Percentiles rank a stretch among this genome's conserved stretches.
Evolutionary conservation across 176 grass and related monocot species (phyloP).

Genomic region (Elaeis guineensis): DNA sequence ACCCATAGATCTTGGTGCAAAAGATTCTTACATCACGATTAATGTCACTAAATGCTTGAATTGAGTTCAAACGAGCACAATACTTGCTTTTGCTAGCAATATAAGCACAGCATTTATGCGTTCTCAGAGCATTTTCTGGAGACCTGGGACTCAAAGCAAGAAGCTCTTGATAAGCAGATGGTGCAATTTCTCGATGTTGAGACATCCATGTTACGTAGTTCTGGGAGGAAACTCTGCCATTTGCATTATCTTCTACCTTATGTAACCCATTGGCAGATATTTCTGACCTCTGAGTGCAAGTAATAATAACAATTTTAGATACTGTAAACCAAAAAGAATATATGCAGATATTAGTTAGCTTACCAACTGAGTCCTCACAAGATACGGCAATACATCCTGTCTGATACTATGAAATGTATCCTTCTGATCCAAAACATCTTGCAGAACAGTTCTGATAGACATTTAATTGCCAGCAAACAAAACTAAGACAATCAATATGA

Average conservation of each 20-base stretch:
- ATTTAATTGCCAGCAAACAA: neutral
- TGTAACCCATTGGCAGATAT: conserved; percentile 33
- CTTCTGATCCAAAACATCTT: conserved; percentile 72
- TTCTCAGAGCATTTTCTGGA: conserved; percentile 22
- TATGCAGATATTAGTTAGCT: conserved; percentile 17
- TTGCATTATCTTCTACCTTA: conserved; percentile 38
- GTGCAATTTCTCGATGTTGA: conserved; percentile 58
- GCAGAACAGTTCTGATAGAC: conserved; percentile 55
- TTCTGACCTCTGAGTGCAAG: conserved; percentile 57
- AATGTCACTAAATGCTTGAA: conserved; percentile 94
- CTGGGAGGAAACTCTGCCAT: conserved; percentile 33
- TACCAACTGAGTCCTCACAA: conserved; percentile 92
- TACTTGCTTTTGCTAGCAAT: conserved; percentile 87
- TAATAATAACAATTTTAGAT: conserved; percentile 16
- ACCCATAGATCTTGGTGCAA: neutral
- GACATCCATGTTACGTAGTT: conserved; percentile 70
- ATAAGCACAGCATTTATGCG: conserved; percentile 85
- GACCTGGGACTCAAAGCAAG: conserved; percentile 20
- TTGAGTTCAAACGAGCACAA: conserved; percentile 75
- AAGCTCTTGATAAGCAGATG: conserved; percentile 58
- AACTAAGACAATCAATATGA: neutral
- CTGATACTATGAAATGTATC: conserved; percentile 75
- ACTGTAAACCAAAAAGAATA: conserved; percentile 1
- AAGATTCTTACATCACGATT: conserved; percentile 80
- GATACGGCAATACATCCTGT: conserved; percentile 82